Percentiles rank a stretch among this genome's conserved stretches.
Conservation (phyloP, 1,284 basidiomycete genomes). For the Puccinia triticina region DNA sequence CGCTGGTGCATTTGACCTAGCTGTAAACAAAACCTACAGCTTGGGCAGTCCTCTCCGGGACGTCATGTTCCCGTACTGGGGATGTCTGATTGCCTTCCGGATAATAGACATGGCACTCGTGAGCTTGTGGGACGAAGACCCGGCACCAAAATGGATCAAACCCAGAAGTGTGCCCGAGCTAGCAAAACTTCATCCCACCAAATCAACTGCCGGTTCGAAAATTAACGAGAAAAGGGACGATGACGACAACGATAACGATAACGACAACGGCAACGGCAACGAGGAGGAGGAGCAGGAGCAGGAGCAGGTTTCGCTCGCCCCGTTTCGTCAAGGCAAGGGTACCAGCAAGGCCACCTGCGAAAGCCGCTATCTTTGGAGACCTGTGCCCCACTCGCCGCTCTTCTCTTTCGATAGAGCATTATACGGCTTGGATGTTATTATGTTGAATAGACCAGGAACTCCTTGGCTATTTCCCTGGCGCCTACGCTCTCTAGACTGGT, state of each 20-base stretch:
- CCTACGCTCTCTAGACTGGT: slow-evolving; percentile 39
- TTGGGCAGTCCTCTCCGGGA: slow-evolving; percentile 45
- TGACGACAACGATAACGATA: not conserved
- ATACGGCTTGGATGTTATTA: slow-evolving; percentile 34
- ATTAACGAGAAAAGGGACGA: not conserved
- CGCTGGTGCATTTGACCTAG: slow-evolving; percentile 28
- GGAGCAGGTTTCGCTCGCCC: not conserved
- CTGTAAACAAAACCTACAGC: slow-evolving; percentile 35
- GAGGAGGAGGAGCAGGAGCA: too few species aligned
- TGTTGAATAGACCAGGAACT: slow-evolving; percentile 44
- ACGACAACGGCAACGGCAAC: too few species aligned
- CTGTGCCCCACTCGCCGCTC: slow-evolving; percentile 34
- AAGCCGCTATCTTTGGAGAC: slow-evolving; percentile 14
- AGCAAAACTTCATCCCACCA: not conserved
- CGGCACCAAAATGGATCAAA: slow-evolving; percentile 38
- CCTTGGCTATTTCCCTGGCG: slow-evolving; percentile 49
- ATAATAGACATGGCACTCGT: slow-evolving; percentile 42
- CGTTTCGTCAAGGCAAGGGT: not conserved
- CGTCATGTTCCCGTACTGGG: slow-evolving; percentile 37
- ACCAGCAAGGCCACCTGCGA: not conserved
- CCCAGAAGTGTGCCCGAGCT: not conserved
- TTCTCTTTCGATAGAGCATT: slow-evolving; percentile 33
- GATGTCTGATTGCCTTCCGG: slow-evolving; percentile 31
- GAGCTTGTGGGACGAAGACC: slow-evolving; percentile 39
- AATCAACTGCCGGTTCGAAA: not conserved